Base-by-base conservation (phyloP, 371 early-diverging fungal genomes). In the Nematocida sp. region DNA sequence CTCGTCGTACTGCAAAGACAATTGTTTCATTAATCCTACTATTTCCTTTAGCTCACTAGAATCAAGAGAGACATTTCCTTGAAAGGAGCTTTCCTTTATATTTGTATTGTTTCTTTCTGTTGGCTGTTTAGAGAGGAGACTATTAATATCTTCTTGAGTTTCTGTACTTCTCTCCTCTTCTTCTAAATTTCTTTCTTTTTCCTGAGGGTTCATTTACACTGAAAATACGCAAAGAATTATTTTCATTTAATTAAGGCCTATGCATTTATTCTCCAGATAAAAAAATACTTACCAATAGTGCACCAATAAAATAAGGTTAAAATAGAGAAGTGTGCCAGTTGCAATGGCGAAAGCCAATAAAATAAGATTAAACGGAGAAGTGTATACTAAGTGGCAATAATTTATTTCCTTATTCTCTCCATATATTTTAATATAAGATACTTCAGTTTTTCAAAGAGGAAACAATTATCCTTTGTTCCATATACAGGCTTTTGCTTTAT, bases 371-470 rank as follows among this genome's bases (percentile, higher is more conserved):
- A n/a, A n/a, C n/a, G n/a, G n/a, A n/a, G n/a, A n/a, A n/a, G n/a
- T n/a, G n/a, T n/a, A n/a, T n/a, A n/a, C n/a, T n/a, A n/a, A n/a
- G n/a, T n/a, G n/a, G n/a, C n/a, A n/a, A n/a, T n/a, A n/a, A 25
- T 28, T 65, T 76, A 66, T 64, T 75, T 79, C 55, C 59, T 77
- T 26, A 55, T 55, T 33, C 54, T 54, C 30, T 80, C 78, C 53
- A 71, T 63, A 35, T 78, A 79, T 63, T 77, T 79, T 5, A 82
- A 40, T 16, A 83, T 50, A 1, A 83, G 63, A 36, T 61, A 59
- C 65, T 83, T 83, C 39, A 83, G 64, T 50, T 80, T 81, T 49
- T 83, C 83, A 79, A 78, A 83, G 25, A 66, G 36, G 25, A 80
- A 48, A 51, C 65, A 65, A 39, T 76, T 83, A 36, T 68, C 71